These are phyloP conservation scores for Hydrangea macrophylla DNA, from an alignment of 148 eudicot genomes.

Conservation along the genomic window DNA sequence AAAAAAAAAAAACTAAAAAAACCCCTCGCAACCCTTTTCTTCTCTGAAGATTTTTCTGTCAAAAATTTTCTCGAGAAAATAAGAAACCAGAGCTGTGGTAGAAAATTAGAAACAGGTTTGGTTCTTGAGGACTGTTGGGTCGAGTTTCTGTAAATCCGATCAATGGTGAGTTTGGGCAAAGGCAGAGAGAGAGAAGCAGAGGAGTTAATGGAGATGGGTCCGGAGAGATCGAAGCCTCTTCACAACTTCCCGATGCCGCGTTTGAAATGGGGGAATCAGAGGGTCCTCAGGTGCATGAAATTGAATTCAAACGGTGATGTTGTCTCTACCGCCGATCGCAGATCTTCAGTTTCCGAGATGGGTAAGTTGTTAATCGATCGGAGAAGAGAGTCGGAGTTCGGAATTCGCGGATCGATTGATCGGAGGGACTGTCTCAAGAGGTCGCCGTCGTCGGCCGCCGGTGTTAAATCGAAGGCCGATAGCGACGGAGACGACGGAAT, in stretches of 20 bases:
- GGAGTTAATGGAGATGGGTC: conserved; percentile 34
- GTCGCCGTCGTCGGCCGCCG: conserved; percentile 12
- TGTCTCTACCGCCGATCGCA: conserved; percentile 22
- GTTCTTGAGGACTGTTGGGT: not conserved
- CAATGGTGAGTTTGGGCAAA: conserved; percentile 16
- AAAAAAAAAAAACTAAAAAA: too few species aligned
- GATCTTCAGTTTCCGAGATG: conserved; percentile 4
- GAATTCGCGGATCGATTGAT: conserved; percentile 16
- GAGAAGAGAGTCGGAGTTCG: conserved; percentile 10
- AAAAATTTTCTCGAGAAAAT: not conserved
- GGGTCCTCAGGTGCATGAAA: conserved; percentile 33
- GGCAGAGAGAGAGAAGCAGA: conserved; percentile 1
- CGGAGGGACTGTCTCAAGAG: not conserved
- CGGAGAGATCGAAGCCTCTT: conserved; percentile 52
- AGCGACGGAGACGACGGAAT: conserved; percentile 36
- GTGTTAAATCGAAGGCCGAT: conserved; percentile 8
- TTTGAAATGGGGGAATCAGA: conserved; percentile 62
- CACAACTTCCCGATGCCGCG: conserved; percentile 58
- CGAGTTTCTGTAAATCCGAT: not conserved
- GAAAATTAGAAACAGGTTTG: not conserved
- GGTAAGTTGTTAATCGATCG: conserved; percentile 14
- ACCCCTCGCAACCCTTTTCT: conserved; percentile 4
- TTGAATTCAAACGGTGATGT: conserved; percentile 22
- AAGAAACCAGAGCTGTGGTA: not conserved
- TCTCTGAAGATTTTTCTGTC: not conserved